Evolutionary conservation across 495 filamentous ascomycete species (phyloP), one percentile per base, ranked within the genome.

Genomic region (Neurospora discreta): DNA sequence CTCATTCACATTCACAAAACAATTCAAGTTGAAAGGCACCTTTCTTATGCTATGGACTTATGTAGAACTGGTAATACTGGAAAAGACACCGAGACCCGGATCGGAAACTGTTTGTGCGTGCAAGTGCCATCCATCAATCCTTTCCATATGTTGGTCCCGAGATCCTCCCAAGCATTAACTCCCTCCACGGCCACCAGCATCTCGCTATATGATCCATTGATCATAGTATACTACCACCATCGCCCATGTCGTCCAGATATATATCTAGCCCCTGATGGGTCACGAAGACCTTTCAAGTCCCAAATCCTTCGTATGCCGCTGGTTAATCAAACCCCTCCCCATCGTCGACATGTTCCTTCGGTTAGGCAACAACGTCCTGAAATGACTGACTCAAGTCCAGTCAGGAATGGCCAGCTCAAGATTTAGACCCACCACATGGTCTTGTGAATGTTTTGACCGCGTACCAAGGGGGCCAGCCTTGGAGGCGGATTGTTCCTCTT

Each of bases 351-450:
- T 65, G 52, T 65, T 9, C 26, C 26, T 18, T 26, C n/a, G n/a
- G n/a, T 15, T 30, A 36, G 30, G 26, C 23, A 65, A 36, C 52
- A 65, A 33, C 33, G 52, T 65, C 52, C 15, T 4, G 52, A 26
- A 30, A 18, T 65, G 13, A 33, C 52, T 33, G 52, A 36, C 8
- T 3, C 26, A 65, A 33, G 23, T 18, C 13, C 26, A 33, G 13
- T 33, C 52, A 16, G 16, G 0, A 9, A 65, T 16, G 30, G 13
- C 13, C 52, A 33, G 52, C 13, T 26, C 52, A 36, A 30, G 36
- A 38, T 74, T 74, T 69, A 78, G 69, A 78, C 75, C 71, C 73
- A 78, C 77, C 77, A 78, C 77, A 78, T 78, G 30, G 74, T 71
- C 4, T 68, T 36, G 5, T 41, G 39, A 70, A 78, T 75, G 13